Conservation (phyloP, 78 protist species). For the Dictyostelium firmibasis region DNA sequence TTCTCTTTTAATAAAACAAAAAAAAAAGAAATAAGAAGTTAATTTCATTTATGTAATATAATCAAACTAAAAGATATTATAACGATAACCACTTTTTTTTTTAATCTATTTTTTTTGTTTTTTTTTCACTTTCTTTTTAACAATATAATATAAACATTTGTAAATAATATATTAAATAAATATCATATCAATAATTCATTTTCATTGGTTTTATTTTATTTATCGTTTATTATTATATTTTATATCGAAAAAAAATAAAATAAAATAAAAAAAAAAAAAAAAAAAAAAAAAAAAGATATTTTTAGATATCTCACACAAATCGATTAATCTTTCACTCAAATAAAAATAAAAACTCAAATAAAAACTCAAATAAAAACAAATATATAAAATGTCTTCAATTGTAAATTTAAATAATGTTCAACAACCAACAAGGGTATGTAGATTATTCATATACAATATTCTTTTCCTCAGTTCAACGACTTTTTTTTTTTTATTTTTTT, state of each 20-base stretch:
- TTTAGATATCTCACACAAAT: neutral
- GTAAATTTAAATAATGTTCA: neutral
- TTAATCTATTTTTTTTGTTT: neutral
- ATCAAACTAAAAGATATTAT: neutral
- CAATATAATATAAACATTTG: neutral
- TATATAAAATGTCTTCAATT: neutral
- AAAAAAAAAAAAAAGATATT: neutral
- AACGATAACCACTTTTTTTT: neutral
- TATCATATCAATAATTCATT: neutral
- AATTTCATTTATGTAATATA: neutral
- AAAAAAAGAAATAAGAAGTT: neutral
- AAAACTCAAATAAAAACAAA: neutral
- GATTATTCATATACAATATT: neutral
- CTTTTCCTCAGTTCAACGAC: neutral
- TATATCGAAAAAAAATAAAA: too few species aligned
- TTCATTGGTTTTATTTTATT: neutral
- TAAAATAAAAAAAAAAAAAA: too few species aligned
- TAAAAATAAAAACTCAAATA: neutral
- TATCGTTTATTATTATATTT: neutral
- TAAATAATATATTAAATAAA: neutral
- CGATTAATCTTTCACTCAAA: neutral
- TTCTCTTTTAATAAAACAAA: neutral
- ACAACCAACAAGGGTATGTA: neutral
- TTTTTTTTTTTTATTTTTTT: neutral
- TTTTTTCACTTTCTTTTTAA: too few species aligned